These are phyloP conservation scores for Nicotiana obtusifolia DNA, from an alignment of 257 asterid genomes.

Conservation along the genomic window DNA sequence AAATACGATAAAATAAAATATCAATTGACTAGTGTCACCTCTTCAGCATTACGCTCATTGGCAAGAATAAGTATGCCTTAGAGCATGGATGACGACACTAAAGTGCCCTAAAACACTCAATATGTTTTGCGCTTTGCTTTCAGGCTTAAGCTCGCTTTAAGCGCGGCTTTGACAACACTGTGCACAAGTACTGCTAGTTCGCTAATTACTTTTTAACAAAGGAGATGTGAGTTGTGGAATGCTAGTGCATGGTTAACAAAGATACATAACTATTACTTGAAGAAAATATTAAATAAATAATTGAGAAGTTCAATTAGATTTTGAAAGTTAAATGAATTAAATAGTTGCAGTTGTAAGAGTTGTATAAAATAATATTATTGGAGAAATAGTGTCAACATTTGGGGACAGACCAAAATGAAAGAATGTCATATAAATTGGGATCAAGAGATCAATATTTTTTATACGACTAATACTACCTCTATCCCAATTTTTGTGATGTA, in stretches of 20 bases:
- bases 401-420: background rate
- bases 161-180: no score
- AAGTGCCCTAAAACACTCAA: no score
- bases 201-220: background rate
- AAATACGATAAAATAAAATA: no score
- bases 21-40: no score
- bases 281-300: background rate
- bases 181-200: background rate
- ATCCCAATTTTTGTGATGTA: no score
- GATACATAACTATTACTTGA: background rate
- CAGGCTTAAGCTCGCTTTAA: no score
- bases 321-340: background rate
- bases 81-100: no score
- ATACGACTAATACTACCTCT: no score
- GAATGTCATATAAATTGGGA: background rate
- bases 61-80: no score
- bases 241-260: background rate
- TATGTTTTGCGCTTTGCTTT: no score
- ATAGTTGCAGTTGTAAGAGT: background rate
- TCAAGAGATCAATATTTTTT: background rate
- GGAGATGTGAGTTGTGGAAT: background rate
- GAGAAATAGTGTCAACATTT: background rate
- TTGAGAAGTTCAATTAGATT: background rate
- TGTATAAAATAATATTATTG: background rate
- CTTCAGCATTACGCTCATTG: no score